phyloP scores from a whole-genome alignment of 768 basidiomycete genomes.

The Boletellus ananiceps region DNA sequence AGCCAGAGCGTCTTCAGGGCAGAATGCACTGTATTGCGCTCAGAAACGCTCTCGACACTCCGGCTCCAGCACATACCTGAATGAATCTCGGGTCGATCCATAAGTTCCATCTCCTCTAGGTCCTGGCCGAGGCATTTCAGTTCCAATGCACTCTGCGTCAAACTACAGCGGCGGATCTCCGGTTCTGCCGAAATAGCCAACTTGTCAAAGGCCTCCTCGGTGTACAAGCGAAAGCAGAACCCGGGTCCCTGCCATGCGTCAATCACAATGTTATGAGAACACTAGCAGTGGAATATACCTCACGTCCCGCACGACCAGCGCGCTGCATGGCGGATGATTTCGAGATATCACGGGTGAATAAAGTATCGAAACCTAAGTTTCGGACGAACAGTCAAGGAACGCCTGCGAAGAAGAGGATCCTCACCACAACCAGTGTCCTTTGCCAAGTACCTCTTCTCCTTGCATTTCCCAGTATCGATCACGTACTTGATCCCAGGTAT shows the following conservation, averaged over 20 bases:
- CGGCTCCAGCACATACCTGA: constrained; percentile 52
- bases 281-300: constrained; percentile 40
- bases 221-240: constrained; percentile 89
- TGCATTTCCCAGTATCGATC: constrained; percentile 93
- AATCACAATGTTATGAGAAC: background rate
- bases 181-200: constrained; percentile 71
- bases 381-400: background rate
- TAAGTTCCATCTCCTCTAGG: constrained; percentile 75
- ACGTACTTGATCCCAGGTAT: constrained; percentile 95
- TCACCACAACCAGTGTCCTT: constrained; percentile 64
- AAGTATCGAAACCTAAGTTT: constrained; percentile 75
- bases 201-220: constrained; percentile 67
- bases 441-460: constrained; percentile 86
- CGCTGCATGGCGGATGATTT: constrained; percentile 90
- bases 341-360: constrained; percentile 78
- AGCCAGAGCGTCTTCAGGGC: constrained; percentile 72
- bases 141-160: constrained; percentile 80
- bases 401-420: background rate
- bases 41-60: background rate
- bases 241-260: constrained; percentile 57
- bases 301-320: constrained; percentile 95
- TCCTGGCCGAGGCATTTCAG: constrained; percentile 82
- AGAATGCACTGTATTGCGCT: constrained; percentile 42
- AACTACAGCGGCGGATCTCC: constrained; percentile 85
- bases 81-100: constrained; percentile 79